Evolutionary conservation across 345 rosid genomes (phyloP).

Genomic region (Gossypium mustelinum): DNA sequence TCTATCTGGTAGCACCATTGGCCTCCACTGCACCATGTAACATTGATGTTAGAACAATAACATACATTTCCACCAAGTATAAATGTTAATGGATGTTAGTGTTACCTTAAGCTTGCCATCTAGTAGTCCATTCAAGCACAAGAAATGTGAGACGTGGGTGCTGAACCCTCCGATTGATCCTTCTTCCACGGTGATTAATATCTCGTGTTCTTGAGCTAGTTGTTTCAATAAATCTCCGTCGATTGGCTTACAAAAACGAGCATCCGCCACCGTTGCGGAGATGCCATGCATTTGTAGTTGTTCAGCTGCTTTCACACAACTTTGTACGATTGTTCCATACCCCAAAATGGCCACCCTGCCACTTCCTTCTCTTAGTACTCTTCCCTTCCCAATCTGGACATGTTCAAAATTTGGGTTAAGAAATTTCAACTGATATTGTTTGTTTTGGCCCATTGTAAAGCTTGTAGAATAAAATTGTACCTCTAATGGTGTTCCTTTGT

Average conservation of each 20-base stretch:
- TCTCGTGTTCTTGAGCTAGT: conserved; percentile 36
- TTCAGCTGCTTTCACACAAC: conserved; percentile 38
- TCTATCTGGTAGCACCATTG: conserved; percentile 47
- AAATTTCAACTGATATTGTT: neutral
- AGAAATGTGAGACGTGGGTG: conserved; percentile 43
- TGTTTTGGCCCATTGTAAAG: neutral
- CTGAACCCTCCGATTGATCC: conserved; percentile 53
- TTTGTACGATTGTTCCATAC: conserved; percentile 37
- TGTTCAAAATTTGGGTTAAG: neutral
- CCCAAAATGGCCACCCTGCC: conserved; percentile 43
- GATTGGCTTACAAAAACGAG: conserved; percentile 47
- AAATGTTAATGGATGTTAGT: neutral
- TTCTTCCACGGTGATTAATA: conserved; percentile 45
- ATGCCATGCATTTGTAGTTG: conserved; percentile 26
- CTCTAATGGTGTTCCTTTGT: conserved; percentile 51
- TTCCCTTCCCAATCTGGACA: conserved; percentile 42
- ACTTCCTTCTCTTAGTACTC: conserved; percentile 37
- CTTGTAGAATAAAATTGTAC: neutral
- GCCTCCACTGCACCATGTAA: conserved; percentile 39
- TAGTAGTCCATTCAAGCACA: conserved; percentile 36
- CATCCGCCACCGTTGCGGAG: conserved; percentile 43
- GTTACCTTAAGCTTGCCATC: conserved; percentile 47
- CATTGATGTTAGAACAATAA: neutral
- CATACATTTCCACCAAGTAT: neutral
- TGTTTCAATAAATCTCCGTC: conserved; percentile 33